phyloP scores from a whole-genome alignment of 2,329 filamentous ascomycete species.

The Phaeosphaeria sp. region DNA sequence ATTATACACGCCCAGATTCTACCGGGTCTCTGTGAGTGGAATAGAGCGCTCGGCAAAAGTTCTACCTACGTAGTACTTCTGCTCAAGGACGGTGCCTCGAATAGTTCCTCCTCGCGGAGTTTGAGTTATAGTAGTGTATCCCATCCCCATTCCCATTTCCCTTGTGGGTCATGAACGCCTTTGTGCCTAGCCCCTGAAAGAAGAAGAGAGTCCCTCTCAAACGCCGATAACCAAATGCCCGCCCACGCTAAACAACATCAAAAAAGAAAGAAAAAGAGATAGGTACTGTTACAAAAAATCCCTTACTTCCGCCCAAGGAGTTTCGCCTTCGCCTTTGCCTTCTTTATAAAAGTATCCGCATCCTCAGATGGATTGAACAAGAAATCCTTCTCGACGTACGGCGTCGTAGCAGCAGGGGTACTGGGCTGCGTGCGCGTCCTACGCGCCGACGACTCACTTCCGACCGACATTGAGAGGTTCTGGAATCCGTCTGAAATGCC shows the following conservation, averaged over 20 bases:
- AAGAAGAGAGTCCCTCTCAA: neutral
- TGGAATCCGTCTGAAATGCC: neutral
- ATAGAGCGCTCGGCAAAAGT: too few relatives aligned
- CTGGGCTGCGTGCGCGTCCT: slow-evolving; percentile 2
- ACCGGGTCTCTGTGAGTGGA: too few relatives aligned
- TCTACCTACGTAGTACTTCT: too few relatives aligned
- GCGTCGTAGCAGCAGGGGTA: slow-evolving; percentile 7
- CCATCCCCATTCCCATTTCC: too few relatives aligned
- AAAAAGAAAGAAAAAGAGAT: neutral
- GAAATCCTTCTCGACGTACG: slow-evolving; percentile 26
- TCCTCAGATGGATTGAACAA: slow-evolving; percentile 36
- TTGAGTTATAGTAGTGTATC: too few relatives aligned
- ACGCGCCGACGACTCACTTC: neutral
- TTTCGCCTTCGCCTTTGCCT: slow-evolving; percentile 18
- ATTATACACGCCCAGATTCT: too few relatives aligned
- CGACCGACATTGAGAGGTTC: neutral
- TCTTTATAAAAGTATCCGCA: slow-evolving; percentile 36
- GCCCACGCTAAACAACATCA: neutral
- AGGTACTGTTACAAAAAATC: neutral
- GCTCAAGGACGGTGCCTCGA: neutral
- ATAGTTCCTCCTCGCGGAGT: neutral
- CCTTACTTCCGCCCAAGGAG: neutral
- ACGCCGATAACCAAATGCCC: neutral
- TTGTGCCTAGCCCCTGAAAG: neutral
- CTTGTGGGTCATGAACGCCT: neutral